Evolutionary conservation across 768 basidiomycete genomes (phyloP).

Genomic region (Trametes villosa): DNA sequence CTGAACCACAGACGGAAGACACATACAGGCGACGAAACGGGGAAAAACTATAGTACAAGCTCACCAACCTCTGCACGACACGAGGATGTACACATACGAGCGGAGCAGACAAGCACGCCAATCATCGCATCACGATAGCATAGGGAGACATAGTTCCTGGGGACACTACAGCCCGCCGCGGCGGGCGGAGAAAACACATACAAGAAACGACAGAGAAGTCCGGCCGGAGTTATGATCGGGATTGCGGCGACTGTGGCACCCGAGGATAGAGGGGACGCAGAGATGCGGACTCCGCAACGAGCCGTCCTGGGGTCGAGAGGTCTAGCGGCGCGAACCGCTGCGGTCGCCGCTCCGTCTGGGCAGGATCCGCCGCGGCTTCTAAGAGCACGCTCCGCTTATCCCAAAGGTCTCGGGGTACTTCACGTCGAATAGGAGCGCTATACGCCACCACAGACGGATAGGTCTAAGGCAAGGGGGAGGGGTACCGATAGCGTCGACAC

Average conservation of each 20-base stretch:
- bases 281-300: neutral
- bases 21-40: neutral
- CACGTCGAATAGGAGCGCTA: neutral
- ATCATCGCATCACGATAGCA: constrained; percentile 11
- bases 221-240: neutral
- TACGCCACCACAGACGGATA: neutral
- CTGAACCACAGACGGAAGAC: neutral
- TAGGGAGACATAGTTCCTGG: neutral
- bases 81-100: neutral
- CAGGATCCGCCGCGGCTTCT: too few species aligned
- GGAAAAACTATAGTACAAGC: neutral
- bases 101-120: neutral
- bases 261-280: neutral
- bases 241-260: neutral
- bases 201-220: neutral
- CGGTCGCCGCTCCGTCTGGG: too few species aligned
- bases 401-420: neutral
- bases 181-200: neutral
- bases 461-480: neutral
- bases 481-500: neutral
- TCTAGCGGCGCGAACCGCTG: too few species aligned
- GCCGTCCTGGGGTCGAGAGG: too few species aligned
- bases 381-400: too few species aligned
- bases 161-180: neutral
- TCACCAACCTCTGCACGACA: neutral